Percentiles rank a stretch among this genome's conserved stretches.
Evolutionary conservation across 441 rosid genomes (phyloP).

Genomic region (Gossypium trilobum): DNA sequence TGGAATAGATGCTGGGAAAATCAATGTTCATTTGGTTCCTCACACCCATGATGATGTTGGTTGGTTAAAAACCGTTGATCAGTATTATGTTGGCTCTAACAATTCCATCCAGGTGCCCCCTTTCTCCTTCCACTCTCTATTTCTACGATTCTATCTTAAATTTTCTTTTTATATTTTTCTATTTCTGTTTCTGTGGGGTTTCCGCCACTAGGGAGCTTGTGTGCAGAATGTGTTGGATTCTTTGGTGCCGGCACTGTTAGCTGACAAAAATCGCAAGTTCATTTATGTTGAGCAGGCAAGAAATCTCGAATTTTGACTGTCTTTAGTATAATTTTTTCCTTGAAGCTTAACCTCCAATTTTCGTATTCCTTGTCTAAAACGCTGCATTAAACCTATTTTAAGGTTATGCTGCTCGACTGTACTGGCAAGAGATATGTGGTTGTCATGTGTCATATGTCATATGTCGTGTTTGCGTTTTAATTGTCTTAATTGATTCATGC

Average conservation of each 20-base stretch:
- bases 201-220: slow-evolving; percentile 65
- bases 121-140: not conserved
- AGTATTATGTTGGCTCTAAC: slow-evolving; percentile 96
- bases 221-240: slow-evolving; percentile 94
- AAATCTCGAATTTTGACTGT: not conserved
- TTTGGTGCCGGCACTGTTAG: slow-evolving; percentile 63
- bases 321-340: not conserved
- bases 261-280: slow-evolving; percentile 89
- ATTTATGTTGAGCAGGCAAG: slow-evolving; percentile 76
- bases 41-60: slow-evolving; percentile 97
- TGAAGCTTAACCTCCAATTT: not conserved
- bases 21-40: slow-evolving; percentile 91
- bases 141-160: not conserved
- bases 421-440: not conserved
- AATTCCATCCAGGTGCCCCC: slow-evolving; percentile 79
- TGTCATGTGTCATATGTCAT: not conserved
- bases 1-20: slow-evolving; percentile 63
- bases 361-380: not conserved
- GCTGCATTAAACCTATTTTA: not conserved
- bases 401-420: not conserved
- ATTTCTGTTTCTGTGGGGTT: not conserved
- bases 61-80: slow-evolving; percentile 95
- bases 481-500: slow-evolving; percentile 17
- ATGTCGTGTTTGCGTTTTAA: not conserved
- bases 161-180: not conserved